Base-by-base conservation (phyloP, 2,329 filamentous ascomycete genomes). In the Venturia oleaginea region DNA sequence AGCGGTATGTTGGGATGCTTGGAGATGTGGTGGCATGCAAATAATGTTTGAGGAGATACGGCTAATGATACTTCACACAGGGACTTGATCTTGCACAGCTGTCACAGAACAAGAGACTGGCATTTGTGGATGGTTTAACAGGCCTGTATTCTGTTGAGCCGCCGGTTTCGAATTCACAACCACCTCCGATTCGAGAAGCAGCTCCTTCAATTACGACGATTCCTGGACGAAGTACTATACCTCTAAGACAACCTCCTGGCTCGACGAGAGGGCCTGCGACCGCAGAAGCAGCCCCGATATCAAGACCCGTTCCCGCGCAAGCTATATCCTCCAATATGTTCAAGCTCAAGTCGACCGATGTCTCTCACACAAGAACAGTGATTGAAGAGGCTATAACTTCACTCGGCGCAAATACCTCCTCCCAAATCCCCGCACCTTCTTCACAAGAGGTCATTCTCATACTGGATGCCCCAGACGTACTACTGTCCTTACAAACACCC, bases 41-140 rank as follows among this genome's bases (percentile, higher is more conserved):
- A n/a, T 4, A 30, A 2, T 32, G 30, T 59, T 59, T 22, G 40
- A 24, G 8, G n/a, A 34, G 57, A 63, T 34, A 64, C 17, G 5
- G 37, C 37, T 43, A 19, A 60, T 19, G 27, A 11, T 2, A 2
- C 24, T 32, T 19, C 19, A 27, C 43, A 13, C 63, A 89, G 83
- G 90, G 89, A 2, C 72, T 94, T 60, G 90, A 95, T 75, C 78
- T 94, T 61, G 83, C 87, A 22, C 80, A 80, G 6, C 74, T 87
- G 4, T 75, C 77, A 63, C 79, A 79, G 42, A 82, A 83, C 66
- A 83, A 83, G 38, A 82, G 81, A 62, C 88, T 96, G 70, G 77
- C 79, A 54, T 93, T 91, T 69, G 81, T 96, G 38, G 91, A 96
- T 75, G 90, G 90, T 24, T 77, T 94, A 65, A 83, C 81, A 24